phyloP scores from a whole-genome alignment of 257 asterid genomes.

The Datura wrightii region DNA sequence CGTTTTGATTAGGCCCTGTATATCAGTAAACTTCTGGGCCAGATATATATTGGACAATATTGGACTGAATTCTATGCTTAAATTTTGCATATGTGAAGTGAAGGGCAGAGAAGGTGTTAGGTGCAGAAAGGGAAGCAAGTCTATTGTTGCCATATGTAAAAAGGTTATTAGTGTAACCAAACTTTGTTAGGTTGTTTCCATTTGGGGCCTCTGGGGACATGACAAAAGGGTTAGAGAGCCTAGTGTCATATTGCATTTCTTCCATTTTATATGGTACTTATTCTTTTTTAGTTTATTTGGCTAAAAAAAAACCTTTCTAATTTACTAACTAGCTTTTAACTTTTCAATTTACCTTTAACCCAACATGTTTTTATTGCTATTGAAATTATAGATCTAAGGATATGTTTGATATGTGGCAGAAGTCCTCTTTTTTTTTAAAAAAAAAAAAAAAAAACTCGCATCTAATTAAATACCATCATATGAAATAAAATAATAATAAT shows the following conservation, averaged over 20 bases:
- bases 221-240: background rate
- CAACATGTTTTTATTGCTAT: background rate
- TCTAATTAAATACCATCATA: background rate
- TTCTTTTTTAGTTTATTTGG: background rate
- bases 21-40: background rate
- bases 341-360: background rate
- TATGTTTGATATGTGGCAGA: background rate
- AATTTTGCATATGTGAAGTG: constrained; percentile 13
- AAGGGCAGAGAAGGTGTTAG: background rate
- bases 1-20: background rate
- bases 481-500: background rate
- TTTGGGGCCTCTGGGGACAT: too few relatives aligned
- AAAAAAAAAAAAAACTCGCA: too few relatives aligned
- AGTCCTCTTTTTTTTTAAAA: background rate
- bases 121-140: background rate
- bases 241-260: background rate
- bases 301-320: background rate
- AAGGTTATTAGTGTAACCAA: constrained; percentile 10
- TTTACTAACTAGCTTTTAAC: background rate
- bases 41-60: background rate
- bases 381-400: background rate
- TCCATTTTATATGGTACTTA: background rate
- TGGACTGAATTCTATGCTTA: background rate
- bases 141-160: constrained; percentile 9
- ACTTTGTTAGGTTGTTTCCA: background rate